Conservation (phyloP, 345 rosid species). For the Euphorbia tirucalli region DNA sequence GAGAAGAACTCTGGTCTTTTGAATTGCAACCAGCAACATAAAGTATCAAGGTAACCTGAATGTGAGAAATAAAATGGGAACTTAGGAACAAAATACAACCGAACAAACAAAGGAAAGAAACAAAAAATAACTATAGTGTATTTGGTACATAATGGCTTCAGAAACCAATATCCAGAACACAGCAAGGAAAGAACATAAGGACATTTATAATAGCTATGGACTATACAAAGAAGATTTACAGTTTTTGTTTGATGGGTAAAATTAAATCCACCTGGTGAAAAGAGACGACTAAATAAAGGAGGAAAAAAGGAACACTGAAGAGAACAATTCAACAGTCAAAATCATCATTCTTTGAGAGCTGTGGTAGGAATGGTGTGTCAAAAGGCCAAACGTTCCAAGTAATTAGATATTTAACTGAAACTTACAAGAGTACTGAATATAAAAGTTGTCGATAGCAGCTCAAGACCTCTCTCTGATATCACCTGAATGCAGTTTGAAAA, state of each 20-base stretch:
- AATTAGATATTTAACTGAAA: constrained; percentile 13
- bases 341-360: neutral
- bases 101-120: neutral
- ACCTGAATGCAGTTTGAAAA: constrained; percentile 49
- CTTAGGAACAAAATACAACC: constrained; percentile 8
- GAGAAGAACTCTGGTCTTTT: constrained; percentile 53
- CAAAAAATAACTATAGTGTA: neutral
- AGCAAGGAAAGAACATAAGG: neutral
- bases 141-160: constrained; percentile 6
- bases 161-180: neutral
- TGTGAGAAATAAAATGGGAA: constrained; percentile 11
- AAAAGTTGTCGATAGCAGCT: constrained; percentile 75
- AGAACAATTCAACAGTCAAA: constrained; percentile 3
- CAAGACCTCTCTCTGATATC: constrained; percentile 76
- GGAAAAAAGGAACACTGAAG: neutral
- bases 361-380: neutral
- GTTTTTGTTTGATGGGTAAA: too few relatives aligned
- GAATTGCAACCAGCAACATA: constrained; percentile 68
- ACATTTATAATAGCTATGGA: too few relatives aligned
- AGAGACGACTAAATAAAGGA: neutral
- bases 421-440: constrained; percentile 72
- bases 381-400: neutral
- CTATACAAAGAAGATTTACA: too few relatives aligned
- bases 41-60: constrained; percentile 57
- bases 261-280: too few relatives aligned